phyloP scores from a whole-genome alignment of 2,329 filamentous ascomycete genomes.

The Aspergillus novofumigatus region DNA sequence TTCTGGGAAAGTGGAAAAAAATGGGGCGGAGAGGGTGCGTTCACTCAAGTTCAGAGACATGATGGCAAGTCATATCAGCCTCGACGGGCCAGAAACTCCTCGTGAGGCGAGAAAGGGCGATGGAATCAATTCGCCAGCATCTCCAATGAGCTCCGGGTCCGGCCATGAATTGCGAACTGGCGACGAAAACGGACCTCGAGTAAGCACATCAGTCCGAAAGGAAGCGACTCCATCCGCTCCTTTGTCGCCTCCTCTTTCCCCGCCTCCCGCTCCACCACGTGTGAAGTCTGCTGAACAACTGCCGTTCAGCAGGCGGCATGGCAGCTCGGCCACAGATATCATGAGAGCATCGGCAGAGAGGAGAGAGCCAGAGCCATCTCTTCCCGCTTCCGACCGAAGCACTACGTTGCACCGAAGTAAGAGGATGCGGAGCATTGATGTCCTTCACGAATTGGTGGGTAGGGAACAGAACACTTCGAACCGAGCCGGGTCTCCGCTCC shows the following conservation, averaged over 20 bases:
- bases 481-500: constrained; percentile 31
- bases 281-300: constrained; percentile 9
- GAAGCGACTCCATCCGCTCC: constrained; percentile 21
- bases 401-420: constrained; percentile 19
- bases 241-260: constrained; percentile 24
- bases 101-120: constrained; percentile 1
- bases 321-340: constrained; percentile 10
- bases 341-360: constrained; percentile 3
- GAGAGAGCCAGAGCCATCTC: constrained; percentile 11
- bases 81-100: constrained; percentile 7
- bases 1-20: constrained; percentile 13
- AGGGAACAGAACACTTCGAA: constrained; percentile 12
- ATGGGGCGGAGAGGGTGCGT: constrained; percentile 22
- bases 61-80: constrained; percentile 18
- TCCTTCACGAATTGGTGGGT: constrained; percentile 16
- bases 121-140: not conserved
- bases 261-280: constrained; percentile 20
- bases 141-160: not conserved
- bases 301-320: constrained; percentile 12
- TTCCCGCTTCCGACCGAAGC: constrained; percentile 8
- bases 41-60: constrained; percentile 27
- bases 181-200: constrained; percentile 8
- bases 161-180: not conserved
- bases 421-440: constrained; percentile 20
- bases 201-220: constrained; percentile 10